Percentiles rank a stretch among this genome's conserved stretches.
These are phyloP conservation scores for Boletus sp. DNA, from an alignment of 768 basidiomycete genomes.

Conservation along the genomic window DNA sequence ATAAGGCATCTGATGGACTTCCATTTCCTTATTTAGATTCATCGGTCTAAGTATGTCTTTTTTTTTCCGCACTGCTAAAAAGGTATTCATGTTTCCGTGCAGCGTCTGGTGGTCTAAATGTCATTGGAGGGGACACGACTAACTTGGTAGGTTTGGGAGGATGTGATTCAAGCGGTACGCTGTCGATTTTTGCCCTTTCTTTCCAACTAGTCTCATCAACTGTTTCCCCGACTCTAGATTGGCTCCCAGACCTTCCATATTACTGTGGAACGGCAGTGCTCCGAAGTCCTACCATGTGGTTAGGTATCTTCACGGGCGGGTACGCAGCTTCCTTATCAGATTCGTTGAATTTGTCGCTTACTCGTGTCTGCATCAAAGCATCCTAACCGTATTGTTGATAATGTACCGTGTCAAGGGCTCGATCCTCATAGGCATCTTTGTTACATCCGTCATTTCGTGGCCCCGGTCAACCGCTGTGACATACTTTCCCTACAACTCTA, in stretches of 20 bases:
- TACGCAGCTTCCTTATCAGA: slow-evolving; percentile 30
- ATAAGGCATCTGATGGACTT: slow-evolving; percentile 5
- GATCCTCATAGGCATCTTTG: slow-evolving; percentile 77
- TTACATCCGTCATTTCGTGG: slow-evolving; percentile 86
- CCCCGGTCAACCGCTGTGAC: slow-evolving; percentile 79
- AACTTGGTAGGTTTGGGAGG: slow-evolving; percentile 78
- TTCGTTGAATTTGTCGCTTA: slow-evolving; percentile 3
- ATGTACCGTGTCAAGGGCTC: slow-evolving; percentile 82
- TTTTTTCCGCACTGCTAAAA: not conserved
- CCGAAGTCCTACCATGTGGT: slow-evolving; percentile 76
- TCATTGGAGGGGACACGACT: slow-evolving; percentile 68
- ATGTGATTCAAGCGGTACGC: slow-evolving; percentile 50
- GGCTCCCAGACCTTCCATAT: slow-evolving; percentile 42
- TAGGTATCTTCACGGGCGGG: slow-evolving; percentile 86
- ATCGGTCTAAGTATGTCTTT: slow-evolving; percentile 62
- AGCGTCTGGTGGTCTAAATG: slow-evolving; percentile 67
- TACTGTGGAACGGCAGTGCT: slow-evolving; percentile 67
- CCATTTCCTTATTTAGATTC: slow-evolving; percentile 42
- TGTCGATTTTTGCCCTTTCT: not conserved
- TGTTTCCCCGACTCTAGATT: slow-evolving; percentile 34
- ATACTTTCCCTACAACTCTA: slow-evolving; percentile 68
- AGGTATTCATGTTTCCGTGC: slow-evolving; percentile 3
- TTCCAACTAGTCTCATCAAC: slow-evolving; percentile 10
- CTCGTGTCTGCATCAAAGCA: slow-evolving; percentile 33
- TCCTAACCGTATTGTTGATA: slow-evolving; percentile 77